Evolutionary conservation across 2,329 filamentous ascomycete genomes (phyloP).

Genomic region (Nigrospora oryzae): DNA sequence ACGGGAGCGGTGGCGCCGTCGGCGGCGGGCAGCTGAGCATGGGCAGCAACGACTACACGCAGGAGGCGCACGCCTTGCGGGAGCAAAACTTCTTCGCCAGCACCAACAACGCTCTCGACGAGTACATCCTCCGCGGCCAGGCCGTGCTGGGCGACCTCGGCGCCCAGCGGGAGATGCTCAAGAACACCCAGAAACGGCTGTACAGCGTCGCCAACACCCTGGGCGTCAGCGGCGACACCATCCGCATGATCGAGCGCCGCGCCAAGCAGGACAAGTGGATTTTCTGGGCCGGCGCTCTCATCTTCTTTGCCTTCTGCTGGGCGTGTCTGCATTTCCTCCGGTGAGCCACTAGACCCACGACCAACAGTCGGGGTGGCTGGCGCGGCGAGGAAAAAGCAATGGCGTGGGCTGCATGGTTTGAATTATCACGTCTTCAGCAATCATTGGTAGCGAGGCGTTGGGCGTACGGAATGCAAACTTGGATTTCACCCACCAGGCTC

Average conservation of each 20-base stretch:
- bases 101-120: conserved; percentile 80
- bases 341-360: conserved; percentile 24
- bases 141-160: conserved; percentile 84
- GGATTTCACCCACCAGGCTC: too few species aligned
- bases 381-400: neutral
- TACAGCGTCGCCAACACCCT: conserved; percentile 93
- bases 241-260: conserved; percentile 88
- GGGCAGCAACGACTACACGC: conserved; percentile 53
- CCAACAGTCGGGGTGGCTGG: neutral
- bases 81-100: conserved; percentile 82
- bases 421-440: neutral
- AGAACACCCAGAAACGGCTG: conserved; percentile 82
- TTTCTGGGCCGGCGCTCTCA: conserved; percentile 75
- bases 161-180: conserved; percentile 87
- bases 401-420: neutral
- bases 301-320: conserved; percentile 92
- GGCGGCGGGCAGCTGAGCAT: conserved; percentile 30
- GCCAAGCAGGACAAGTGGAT: conserved; percentile 98
- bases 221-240: conserved; percentile 90
- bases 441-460: conserved; percentile 15
- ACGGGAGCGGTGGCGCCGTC: conserved; percentile 21
- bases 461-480: conserved; percentile 3
- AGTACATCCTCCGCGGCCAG: conserved; percentile 85
- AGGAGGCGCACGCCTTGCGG: conserved; percentile 76
- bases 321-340: conserved; percentile 78